Percentiles rank a stretch among this genome's conserved stretches.
Conservation (phyloP, 345 rosid species). For the Citrus inodora region DNA sequence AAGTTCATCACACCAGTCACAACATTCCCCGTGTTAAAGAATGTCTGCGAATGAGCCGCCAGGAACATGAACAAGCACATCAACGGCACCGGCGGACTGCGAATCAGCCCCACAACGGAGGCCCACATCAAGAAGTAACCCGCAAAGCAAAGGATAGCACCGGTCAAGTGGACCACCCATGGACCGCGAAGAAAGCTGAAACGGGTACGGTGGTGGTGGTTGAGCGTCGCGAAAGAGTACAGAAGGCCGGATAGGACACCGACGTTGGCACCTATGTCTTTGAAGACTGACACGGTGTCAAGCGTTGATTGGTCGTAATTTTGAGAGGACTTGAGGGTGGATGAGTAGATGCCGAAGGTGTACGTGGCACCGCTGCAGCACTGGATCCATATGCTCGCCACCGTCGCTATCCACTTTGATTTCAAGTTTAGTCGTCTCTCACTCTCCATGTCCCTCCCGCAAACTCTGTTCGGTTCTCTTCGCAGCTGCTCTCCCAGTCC, state of each 20-base stretch:
- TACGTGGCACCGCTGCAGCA: constrained; percentile 59
- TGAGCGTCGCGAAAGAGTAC: constrained; percentile 33
- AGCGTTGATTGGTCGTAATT: constrained; percentile 71
- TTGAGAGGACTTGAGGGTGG: constrained; percentile 58
- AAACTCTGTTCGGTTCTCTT: background rate
- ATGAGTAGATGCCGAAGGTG: constrained; percentile 71
- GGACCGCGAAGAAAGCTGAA: constrained; percentile 33
- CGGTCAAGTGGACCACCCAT: constrained; percentile 56
- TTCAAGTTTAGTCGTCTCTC: constrained; percentile 7
- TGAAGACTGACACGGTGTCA: constrained; percentile 69
- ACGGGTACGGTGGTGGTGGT: constrained; percentile 5
- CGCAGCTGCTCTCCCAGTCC: too few species aligned
- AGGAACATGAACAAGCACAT: constrained; percentile 48
- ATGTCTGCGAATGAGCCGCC: constrained; percentile 40
- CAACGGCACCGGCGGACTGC: constrained; percentile 35
- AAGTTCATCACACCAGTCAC: constrained; percentile 45
- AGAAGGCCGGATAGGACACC: constrained; percentile 66
- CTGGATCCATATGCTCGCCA: constrained; percentile 80
- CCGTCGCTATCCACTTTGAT: constrained; percentile 51
- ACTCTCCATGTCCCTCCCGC: background rate
- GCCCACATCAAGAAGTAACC: constrained; percentile 76
- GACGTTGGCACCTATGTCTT: constrained; percentile 64
- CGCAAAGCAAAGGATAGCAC: constrained; percentile 48
- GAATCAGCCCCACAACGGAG: constrained; percentile 50
- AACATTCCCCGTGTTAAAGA: constrained; percentile 49